Evolutionary conservation across 352 stramenopile genomes (phyloP).

Genomic region (Peronospora tabacina): DNA sequence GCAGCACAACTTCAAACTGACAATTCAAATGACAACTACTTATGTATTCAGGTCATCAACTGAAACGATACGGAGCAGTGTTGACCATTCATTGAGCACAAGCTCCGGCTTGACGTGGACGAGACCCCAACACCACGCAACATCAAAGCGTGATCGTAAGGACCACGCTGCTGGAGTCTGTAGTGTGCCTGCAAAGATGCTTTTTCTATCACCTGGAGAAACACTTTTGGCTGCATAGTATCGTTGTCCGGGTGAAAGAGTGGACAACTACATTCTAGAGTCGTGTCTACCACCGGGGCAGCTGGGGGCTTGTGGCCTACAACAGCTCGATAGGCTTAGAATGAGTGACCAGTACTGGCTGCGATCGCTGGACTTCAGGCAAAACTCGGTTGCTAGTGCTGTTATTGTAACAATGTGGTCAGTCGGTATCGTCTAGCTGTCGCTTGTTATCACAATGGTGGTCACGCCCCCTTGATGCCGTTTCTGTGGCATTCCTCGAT

Average conservation of each 20-base stretch:
- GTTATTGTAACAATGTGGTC: constrained; percentile 21
- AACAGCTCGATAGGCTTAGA: constrained; percentile 8
- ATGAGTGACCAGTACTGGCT: constrained; percentile 6
- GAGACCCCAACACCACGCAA: no score
- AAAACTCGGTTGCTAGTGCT: constrained; percentile 1
- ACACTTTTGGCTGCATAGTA: neutral
- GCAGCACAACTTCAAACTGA: neutral
- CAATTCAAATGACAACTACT: neutral
- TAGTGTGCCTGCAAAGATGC: neutral
- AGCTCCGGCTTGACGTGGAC: no score
- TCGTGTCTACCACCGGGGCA: neutral
- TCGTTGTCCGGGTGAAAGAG: neutral
- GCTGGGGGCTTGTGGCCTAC: constrained; percentile 2
- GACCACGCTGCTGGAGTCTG: neutral
- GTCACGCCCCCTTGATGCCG: neutral
- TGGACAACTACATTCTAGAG: constrained; percentile 6
- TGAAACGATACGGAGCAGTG: no score
- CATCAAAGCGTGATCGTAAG: no score
- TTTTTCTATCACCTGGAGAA: neutral
- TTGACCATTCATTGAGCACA: no score
- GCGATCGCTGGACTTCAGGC: constrained; percentile 9
- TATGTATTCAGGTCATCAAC: neutral
- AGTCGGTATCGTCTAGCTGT: constrained; percentile 3
- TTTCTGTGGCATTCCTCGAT: constrained; percentile 30
- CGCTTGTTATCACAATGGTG: neutral